These are phyloP conservation scores for Candida bentonensis DNA, from an alignment of 805 yeast species.

Conservation along the genomic window DNA sequence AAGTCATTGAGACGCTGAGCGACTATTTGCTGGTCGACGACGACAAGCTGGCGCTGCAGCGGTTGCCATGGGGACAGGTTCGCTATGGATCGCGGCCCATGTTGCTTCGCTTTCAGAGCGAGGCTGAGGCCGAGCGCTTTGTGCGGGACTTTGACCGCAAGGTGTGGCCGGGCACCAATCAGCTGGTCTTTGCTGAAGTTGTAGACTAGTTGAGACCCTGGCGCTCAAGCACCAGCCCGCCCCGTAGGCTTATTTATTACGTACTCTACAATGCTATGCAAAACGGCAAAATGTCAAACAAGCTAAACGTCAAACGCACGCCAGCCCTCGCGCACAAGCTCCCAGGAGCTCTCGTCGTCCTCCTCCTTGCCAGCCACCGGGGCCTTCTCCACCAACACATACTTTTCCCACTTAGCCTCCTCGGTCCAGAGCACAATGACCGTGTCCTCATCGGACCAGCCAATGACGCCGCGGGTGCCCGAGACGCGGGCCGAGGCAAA, in stretches of 20 bases:
- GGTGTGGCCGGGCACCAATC: conserved; percentile 16
- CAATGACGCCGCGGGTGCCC: conserved; percentile 36
- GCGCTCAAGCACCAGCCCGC: neutral
- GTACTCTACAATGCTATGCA: neutral
- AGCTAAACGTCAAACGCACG: conserved; percentile 29
- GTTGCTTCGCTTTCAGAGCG: conserved; percentile 18
- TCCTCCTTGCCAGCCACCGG: conserved; percentile 1
- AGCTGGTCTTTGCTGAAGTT: conserved; percentile 17
- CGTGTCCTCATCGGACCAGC: conserved; percentile 68
- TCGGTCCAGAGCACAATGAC: conserved; percentile 63
- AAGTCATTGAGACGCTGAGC: conserved; percentile 17
- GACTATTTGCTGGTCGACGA: conserved; percentile 21
- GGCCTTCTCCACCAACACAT: conserved; percentile 45
- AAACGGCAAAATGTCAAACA: neutral
- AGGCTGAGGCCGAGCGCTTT: conserved; percentile 18
- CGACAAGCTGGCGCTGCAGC: conserved; percentile 19
- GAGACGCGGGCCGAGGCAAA: conserved; percentile 55
- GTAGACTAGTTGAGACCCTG: conserved; percentile 13
- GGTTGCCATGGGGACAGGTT: conserved; percentile 17
- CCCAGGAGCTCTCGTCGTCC: conserved; percentile 29
- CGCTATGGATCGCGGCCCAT: conserved; percentile 20
- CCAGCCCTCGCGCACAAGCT: conserved; percentile 60
- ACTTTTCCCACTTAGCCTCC: conserved; percentile 77
- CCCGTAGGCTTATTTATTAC: neutral
- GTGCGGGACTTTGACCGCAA: conserved; percentile 17